These are phyloP conservation scores for Phragmites australis DNA, from an alignment of 176 grass and related monocot species.

Conservation along the genomic window DNA sequence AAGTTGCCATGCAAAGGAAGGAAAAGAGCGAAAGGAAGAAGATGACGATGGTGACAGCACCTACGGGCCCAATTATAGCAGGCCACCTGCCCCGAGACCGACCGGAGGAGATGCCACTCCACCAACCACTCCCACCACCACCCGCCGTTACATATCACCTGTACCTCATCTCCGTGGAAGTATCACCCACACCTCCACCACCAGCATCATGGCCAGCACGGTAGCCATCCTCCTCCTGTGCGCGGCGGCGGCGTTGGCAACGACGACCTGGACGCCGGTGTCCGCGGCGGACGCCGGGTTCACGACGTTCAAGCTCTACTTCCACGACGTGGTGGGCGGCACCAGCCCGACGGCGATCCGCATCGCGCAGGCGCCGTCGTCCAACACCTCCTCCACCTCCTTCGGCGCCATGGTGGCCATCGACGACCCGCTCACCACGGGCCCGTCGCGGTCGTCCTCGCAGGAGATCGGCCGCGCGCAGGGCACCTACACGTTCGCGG, in stretches of 20 bases:
- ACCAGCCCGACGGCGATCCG: slow-evolving; percentile 47
- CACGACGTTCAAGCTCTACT: slow-evolving; percentile 63
- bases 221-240: neutral
- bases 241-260: neutral
- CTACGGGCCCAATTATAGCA: neutral
- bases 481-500: slow-evolving; percentile 61
- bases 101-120: neutral
- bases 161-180: neutral
- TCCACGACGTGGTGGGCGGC: slow-evolving; percentile 56
- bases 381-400: slow-evolving; percentile 31
- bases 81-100: neutral
- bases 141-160: neutral
- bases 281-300: neutral
- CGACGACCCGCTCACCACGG: slow-evolving; percentile 68
- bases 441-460: neutral
- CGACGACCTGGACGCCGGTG: no score
- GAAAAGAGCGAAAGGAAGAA: neutral
- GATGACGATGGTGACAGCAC: neutral
- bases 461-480: slow-evolving; percentile 62
- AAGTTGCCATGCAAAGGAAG: no score
- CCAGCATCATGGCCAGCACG: neutral
- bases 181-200: neutral
- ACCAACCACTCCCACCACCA: slow-evolving; percentile 4
- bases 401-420: slow-evolving; percentile 68
- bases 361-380: slow-evolving; percentile 41